Percentiles rank a stretch among this genome's conserved stretches.
phyloP scores from a whole-genome alignment of 768 basidiomycete genomes.

The Ramaria sp. region DNA sequence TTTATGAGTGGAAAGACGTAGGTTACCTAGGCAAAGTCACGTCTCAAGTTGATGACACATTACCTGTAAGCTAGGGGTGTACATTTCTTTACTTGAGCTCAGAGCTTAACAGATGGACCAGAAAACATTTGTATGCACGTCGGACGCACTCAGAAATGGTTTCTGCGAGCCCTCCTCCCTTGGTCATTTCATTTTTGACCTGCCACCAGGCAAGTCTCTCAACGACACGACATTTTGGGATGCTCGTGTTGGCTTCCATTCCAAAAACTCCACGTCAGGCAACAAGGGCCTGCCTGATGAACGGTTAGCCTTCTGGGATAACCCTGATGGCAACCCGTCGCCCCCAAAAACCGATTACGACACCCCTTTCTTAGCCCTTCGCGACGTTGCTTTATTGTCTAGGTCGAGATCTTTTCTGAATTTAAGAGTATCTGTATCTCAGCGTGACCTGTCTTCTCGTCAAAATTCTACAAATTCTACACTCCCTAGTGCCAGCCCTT shows the following conservation, averaged over 20 bases:
- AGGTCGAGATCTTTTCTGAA: neutral
- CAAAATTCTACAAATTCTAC: constrained; percentile 17
- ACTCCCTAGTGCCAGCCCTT: constrained; percentile 35
- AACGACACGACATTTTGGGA: constrained; percentile 85
- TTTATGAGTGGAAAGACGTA: constrained; percentile 93
- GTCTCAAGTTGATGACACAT: constrained; percentile 36
- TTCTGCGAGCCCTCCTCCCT: constrained; percentile 61
- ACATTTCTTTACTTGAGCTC: constrained; percentile 5
- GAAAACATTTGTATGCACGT: constrained; percentile 93
- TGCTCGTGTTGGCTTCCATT: constrained; percentile 55
- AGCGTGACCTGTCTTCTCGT: constrained; percentile 3
- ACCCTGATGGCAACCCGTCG: constrained; percentile 48
- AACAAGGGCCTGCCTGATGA: constrained; percentile 10
- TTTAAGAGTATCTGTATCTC: neutral
- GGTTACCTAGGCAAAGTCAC: constrained; percentile 69
- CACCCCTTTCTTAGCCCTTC: constrained; percentile 26
- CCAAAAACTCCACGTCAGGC: constrained; percentile 13
- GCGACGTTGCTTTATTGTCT: neutral
- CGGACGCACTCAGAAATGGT: constrained; percentile 58
- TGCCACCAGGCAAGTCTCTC: constrained; percentile 48
- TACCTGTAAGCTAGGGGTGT: constrained; percentile 46
- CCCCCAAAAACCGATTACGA: constrained; percentile 35
- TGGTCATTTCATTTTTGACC: constrained; percentile 82
- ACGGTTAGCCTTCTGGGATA: constrained; percentile 39
- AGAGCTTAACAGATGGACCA: constrained; percentile 26